Conservation (phyloP, 228 moss, liverwort and hornwort species). For the Sphagnum magellanicum region DNA sequence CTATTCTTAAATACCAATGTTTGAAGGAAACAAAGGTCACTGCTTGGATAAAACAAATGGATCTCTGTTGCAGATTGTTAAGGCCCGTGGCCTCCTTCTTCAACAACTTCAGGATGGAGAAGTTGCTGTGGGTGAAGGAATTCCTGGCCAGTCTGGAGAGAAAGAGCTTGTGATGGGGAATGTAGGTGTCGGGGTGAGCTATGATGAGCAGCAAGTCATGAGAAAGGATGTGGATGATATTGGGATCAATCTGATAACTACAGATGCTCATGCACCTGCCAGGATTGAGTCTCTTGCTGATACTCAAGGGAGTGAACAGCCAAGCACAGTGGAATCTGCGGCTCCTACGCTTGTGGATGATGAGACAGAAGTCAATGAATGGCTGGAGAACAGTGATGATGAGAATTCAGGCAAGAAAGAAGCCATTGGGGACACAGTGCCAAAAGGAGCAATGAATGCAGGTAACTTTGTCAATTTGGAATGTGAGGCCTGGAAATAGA, state of each 20-base stretch:
- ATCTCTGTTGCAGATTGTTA: constrained; percentile 24
- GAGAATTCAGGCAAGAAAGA: neutral
- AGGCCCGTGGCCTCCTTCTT: constrained; percentile 25
- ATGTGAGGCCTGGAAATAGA: neutral
- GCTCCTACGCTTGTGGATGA: constrained; percentile 21
- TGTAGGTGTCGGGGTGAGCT: constrained; percentile 2
- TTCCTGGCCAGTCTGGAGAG: neutral
- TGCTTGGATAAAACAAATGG: no score
- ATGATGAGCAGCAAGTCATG: no score
- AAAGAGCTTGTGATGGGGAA: neutral
- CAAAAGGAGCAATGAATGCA: neutral
- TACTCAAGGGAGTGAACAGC: neutral
- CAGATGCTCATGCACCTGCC: no score
- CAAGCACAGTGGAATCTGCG: constrained; percentile 15
- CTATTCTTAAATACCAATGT: no score
- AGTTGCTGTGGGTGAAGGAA: neutral
- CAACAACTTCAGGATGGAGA: constrained; percentile 21
- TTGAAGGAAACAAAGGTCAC: no score
- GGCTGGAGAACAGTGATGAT: constrained; percentile 18
- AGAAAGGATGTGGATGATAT: no score
- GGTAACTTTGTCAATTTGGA: neutral
- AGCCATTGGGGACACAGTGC: neutral
- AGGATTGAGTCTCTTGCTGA: no score
- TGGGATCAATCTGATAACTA: no score
- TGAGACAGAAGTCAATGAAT: constrained; percentile 40